Percentiles rank a stretch among this genome's conserved stretches.
Evolutionary conservation across 2,329 filamentous ascomycete genomes (phyloP).

Genomic region (Aureobasidium sp.): DNA sequence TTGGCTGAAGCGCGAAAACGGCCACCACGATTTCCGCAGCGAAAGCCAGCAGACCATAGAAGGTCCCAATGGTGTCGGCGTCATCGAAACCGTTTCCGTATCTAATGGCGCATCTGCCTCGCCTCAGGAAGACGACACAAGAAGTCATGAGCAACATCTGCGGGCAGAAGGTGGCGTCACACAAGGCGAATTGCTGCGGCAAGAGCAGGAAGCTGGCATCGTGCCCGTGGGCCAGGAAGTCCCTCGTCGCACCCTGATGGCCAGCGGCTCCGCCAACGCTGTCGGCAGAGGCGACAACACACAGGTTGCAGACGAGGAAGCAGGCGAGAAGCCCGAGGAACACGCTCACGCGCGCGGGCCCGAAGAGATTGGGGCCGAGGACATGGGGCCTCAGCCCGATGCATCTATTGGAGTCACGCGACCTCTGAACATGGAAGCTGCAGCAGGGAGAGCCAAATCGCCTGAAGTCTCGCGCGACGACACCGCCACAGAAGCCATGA

Average conservation of each 20-base stretch:
- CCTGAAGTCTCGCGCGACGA: neutral
- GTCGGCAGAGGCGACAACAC: constrained; percentile 24
- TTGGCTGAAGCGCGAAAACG: constrained; percentile 54
- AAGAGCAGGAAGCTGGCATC: constrained; percentile 76
- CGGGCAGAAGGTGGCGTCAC: constrained; percentile 54
- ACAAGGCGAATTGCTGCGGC: constrained; percentile 76
- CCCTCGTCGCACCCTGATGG: constrained; percentile 26
- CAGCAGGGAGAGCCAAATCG: constrained; percentile 26
- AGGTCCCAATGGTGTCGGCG: constrained; percentile 69
- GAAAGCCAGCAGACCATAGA: constrained; percentile 76
- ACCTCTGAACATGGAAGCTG: constrained; percentile 35
- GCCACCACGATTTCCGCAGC: constrained; percentile 52
- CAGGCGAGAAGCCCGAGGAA: constrained; percentile 46
- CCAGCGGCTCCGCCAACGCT: constrained; percentile 21
- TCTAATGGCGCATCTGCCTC: constrained; percentile 54
- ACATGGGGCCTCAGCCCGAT: constrained; percentile 69
- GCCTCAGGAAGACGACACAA: constrained; percentile 14
- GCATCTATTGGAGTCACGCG: constrained; percentile 25
- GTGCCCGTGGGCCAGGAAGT: constrained; percentile 58
- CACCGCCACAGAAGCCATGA: neutral
- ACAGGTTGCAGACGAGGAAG: constrained; percentile 31
- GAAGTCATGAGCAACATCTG: constrained; percentile 24
- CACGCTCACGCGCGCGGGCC: constrained; percentile 76
- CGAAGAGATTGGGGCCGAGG: constrained; percentile 74
- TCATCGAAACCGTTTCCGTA: constrained; percentile 74